A percentile compares a stretch with the other conserved stretches of the same genome.
These are phyloP conservation scores for Zostera marina DNA, from an alignment of 116 monocot species.

Conservation along the genomic window DNA sequence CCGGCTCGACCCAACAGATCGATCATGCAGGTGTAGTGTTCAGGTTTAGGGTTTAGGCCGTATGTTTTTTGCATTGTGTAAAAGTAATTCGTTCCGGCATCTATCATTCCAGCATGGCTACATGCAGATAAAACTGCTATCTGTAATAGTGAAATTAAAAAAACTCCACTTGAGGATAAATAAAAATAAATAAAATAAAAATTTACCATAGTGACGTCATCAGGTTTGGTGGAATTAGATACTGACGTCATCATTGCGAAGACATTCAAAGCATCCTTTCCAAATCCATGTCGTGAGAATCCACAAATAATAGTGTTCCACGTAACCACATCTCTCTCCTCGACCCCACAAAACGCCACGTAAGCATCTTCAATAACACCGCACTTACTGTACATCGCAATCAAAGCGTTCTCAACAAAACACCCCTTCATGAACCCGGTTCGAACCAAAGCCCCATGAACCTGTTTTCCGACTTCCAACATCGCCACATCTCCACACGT, in stretches of 20 bases:
- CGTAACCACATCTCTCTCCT: slow-evolving; percentile 49
- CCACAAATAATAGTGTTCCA: slow-evolving; percentile 88
- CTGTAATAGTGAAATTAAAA: slow-evolving; percentile 5
- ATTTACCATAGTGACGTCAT: slow-evolving; percentile 61
- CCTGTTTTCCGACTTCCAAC: slow-evolving; percentile 50
- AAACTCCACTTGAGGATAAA: background rate
- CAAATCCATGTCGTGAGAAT: slow-evolving; percentile 70
- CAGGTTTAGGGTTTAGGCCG: slow-evolving; percentile 37
- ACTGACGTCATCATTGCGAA: slow-evolving; percentile 44
- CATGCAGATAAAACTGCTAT: slow-evolving; percentile 22
- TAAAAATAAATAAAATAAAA: background rate
- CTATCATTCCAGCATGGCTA: slow-evolving; percentile 20
- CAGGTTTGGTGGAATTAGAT: slow-evolving; percentile 22
- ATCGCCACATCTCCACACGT: slow-evolving; percentile 55
- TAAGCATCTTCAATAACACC: slow-evolving; percentile 51
- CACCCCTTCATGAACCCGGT: slow-evolving; percentile 49
- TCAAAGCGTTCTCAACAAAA: slow-evolving; percentile 62
- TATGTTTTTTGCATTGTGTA: slow-evolving; percentile 52
- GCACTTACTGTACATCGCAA: slow-evolving; percentile 64
- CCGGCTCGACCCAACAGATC: slow-evolving; percentile 76
- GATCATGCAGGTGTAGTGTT: slow-evolving; percentile 80
- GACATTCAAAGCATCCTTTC: slow-evolving; percentile 35
- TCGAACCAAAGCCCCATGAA: slow-evolving; percentile 56
- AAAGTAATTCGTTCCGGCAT: slow-evolving; percentile 34
- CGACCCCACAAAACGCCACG: slow-evolving; percentile 31